phyloP scores from a whole-genome alignment of 345 rosid species.

The Camelina laxa region DNA sequence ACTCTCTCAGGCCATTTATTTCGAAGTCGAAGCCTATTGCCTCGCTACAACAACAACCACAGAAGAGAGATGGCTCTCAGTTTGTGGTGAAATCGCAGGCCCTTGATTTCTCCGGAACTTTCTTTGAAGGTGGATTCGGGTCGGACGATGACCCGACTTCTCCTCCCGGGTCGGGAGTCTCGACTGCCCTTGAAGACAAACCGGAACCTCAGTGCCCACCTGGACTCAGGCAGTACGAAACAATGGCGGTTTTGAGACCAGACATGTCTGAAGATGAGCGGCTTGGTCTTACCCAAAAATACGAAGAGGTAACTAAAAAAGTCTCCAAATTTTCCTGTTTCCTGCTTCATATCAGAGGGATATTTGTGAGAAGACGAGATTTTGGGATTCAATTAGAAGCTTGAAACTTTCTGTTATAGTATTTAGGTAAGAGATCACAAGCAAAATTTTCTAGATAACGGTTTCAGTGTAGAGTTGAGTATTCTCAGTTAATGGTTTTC shows the following conservation, averaged over 20 bases:
- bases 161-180: conserved; percentile 50
- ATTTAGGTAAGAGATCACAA: conserved; percentile 1
- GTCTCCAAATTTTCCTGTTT: background rate
- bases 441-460: background rate
- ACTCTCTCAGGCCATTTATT: conserved; percentile 47
- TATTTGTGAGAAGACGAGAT: background rate
- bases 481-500: background rate
- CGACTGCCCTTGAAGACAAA: conserved; percentile 67
- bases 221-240: conserved; percentile 85
- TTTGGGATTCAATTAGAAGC: background rate
- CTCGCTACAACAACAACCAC: conserved; percentile 30
- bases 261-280: conserved; percentile 97
- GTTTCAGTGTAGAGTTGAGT: conserved; percentile 13
- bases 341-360: background rate
- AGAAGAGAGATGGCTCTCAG: conserved; percentile 20
- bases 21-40: conserved; percentile 40
- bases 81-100: conserved; percentile 59
- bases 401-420: conserved; percentile 16
- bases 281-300: conserved; percentile 85
- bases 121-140: conserved; percentile 76
- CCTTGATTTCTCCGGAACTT: conserved; percentile 76
- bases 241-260: conserved; percentile 88
- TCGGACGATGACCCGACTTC: conserved; percentile 70
- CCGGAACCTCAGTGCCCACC: conserved; percentile 91
- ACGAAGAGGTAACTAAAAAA: conserved; percentile 84